These are phyloP conservation scores for Stephanodiscus minutulus DNA, from an alignment of 108 stramenopile genomes.

Conservation along the genomic window DNA sequence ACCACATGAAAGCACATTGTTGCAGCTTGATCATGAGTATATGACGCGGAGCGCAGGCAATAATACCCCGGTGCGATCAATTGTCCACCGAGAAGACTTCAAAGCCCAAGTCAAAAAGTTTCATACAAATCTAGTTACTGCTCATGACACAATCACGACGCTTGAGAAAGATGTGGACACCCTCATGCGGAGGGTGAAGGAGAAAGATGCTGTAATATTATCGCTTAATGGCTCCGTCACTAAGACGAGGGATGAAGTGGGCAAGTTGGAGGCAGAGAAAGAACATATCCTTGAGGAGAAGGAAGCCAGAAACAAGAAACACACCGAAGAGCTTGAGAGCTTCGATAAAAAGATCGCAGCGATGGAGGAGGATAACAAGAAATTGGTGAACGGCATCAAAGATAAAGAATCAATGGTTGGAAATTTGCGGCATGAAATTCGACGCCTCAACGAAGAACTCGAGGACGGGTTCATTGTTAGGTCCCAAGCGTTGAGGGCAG, in stretches of 20 bases:
- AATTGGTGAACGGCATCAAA: constrained; percentile 17
- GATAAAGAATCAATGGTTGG: constrained; percentile 34
- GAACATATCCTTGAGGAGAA: constrained; percentile 5
- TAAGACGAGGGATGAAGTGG: constrained; percentile 8
- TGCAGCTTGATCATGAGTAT: too few species aligned
- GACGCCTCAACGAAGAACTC: constrained; percentile 37
- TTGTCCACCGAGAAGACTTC: constrained; percentile 20
- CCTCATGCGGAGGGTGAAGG: constrained; percentile 17
- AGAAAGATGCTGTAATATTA: constrained; percentile 28
- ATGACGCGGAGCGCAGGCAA: too few species aligned
- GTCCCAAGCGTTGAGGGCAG: constrained; percentile 27
- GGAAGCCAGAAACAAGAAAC: constrained; percentile 9
- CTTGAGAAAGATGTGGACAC: constrained; percentile 33
- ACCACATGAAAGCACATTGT: too few species aligned
- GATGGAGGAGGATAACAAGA: constrained; percentile 7
- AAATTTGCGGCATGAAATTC: constrained; percentile 25
- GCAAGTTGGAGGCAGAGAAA: constrained; percentile 25
- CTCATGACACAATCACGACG: constrained; percentile 41
- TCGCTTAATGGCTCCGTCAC: constrained; percentile 18
- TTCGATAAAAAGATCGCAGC: constrained; percentile 20
- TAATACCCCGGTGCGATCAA: too few species aligned
- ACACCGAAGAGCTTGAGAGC: constrained; percentile 7
- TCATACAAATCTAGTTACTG: constrained; percentile 22
- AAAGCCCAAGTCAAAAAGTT: constrained; percentile 31
- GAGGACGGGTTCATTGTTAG: constrained; percentile 24